Evolutionary conservation across 2,329 filamentous ascomycete species (phyloP).

Genomic region (Cordyceps cateniannulata): DNA sequence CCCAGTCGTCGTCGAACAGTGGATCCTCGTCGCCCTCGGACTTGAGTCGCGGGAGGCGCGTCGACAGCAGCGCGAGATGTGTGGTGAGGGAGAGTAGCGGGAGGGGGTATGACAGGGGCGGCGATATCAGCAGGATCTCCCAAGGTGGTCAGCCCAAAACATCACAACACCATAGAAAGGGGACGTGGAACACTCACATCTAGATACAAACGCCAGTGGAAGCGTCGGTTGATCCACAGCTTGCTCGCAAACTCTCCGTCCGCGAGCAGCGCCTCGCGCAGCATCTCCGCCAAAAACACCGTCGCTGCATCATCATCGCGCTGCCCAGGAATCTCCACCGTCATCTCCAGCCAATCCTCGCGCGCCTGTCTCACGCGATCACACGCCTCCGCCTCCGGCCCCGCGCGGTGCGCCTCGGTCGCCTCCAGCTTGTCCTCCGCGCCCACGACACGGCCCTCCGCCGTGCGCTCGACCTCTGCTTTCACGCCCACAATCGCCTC

Average conservation of each 20-base stretch:
- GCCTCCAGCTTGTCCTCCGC: slow-evolving; percentile 22
- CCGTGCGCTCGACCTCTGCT: slow-evolving; percentile 80
- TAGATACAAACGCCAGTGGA: slow-evolving; percentile 94
- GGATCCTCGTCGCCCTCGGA: slow-evolving; percentile 93
- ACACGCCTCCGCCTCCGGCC: slow-evolving; percentile 33
- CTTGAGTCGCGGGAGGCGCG: slow-evolving; percentile 74
- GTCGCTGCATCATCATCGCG: slow-evolving; percentile 88
- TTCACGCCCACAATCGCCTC: slow-evolving; percentile 96
- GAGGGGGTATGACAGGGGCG: slow-evolving; percentile 84
- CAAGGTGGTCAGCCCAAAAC: neutral
- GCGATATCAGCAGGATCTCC: slow-evolving; percentile 88
- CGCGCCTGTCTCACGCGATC: slow-evolving; percentile 37
- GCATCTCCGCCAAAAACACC: slow-evolving; percentile 80
- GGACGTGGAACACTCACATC: slow-evolving; percentile 57
- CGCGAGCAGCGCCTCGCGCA: slow-evolving; percentile 76
- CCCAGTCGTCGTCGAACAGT: slow-evolving; percentile 98
- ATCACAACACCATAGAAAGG: neutral
- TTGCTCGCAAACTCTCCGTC: slow-evolving; percentile 63
- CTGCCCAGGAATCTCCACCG: slow-evolving; percentile 84
- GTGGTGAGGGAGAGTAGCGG: slow-evolving; percentile 88
- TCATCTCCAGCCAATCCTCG: slow-evolving; percentile 78
- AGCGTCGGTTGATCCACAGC: slow-evolving; percentile 81
- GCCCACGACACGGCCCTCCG: slow-evolving; percentile 17
- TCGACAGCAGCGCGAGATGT: slow-evolving; percentile 85
- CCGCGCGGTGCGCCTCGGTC: slow-evolving; percentile 28